Evolutionary conservation across 768 basidiomycete genomes (phyloP).

Genomic region (Leccinum fibrillosum): DNA sequence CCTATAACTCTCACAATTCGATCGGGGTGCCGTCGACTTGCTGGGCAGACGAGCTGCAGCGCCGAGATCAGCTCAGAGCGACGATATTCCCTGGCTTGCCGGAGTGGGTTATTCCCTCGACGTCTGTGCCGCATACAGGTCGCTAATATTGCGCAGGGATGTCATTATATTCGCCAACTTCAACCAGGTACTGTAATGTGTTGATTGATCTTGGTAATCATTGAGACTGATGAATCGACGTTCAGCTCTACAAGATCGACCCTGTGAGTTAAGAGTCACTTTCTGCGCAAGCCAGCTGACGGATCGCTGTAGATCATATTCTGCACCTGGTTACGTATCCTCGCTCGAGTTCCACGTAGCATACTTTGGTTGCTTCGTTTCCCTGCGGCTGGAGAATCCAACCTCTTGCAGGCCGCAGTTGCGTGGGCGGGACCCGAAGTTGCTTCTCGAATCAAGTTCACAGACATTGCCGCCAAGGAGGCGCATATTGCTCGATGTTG

Average conservation of each 20-base stretch:
- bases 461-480: conserved; percentile 46
- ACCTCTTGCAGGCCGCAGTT: conserved; percentile 39
- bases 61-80: conserved; percentile 36
- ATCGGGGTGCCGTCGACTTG: conserved; percentile 15
- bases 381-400: conserved; percentile 44
- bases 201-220: background rate
- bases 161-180: conserved; percentile 51
- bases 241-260: conserved; percentile 46
- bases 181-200: conserved; percentile 40
- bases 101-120: conserved; percentile 27
- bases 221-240: conserved; percentile 7
- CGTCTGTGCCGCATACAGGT: background rate
- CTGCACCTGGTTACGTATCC: conserved; percentile 47
- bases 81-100: conserved; percentile 43
- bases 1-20: conserved; percentile 27
- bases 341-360: conserved; percentile 41
- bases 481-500: conserved; percentile 43
- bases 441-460: conserved; percentile 44
- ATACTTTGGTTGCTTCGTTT: conserved; percentile 55
- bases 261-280: conserved; percentile 26
- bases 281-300: background rate
- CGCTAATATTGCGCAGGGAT: conserved; percentile 28
- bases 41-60: conserved; percentile 40
- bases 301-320: conserved; percentile 35
- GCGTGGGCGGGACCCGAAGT: conserved; percentile 46